Evolutionary conservation across 2,329 filamentous ascomycete species (phyloP), one percentile per base, ranked within the genome.

Genomic region (Hymenoscyphus scutula): DNA sequence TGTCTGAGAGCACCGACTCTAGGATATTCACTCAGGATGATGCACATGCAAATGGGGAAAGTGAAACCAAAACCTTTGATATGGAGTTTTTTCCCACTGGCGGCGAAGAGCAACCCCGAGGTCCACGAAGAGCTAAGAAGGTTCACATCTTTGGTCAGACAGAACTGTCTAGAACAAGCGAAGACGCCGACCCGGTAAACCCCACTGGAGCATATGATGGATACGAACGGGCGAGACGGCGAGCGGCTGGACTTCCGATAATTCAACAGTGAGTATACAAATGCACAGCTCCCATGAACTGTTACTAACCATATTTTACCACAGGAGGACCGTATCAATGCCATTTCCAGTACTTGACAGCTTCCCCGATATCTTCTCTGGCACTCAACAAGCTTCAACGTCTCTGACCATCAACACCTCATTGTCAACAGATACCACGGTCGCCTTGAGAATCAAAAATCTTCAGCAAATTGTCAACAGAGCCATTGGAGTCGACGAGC

Each of bases 321-420:
- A 70, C 77, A 80, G 62, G 78, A 81, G 8, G 54, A 64, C 61
- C 51, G 77, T 76, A 51, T 65, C 76, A 1, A 80, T 94, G 7
- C 78, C 83, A 1, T 95, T 92, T 71, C 92, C 94, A 1, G 73
- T 93, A 30, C 82, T 96, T 37, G 88, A 95, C 72, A 96, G 92
- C 74, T 97, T 90, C 73, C 95, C 95, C 0, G 78, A 79, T 32
- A 89, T 97, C 60, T 92, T 93, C 74, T 74, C 81, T 19, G 76
- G 58, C 72, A 71, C 59, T 67, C 77, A 62, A 64, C 73, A 27
- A 70, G 81, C 62, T 71, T 73, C 63, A 71, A 73, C 62, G 65
- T 74, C 71, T 67, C 62, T 88, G 63, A 79, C 80, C 17, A 74
- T 87, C 32, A 79, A 77, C 53, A 84, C 86, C 53, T 81, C 86